Conservation (phyloP, 108 stramenopile genomes). For the Discostella pseudostelligera region DNA sequence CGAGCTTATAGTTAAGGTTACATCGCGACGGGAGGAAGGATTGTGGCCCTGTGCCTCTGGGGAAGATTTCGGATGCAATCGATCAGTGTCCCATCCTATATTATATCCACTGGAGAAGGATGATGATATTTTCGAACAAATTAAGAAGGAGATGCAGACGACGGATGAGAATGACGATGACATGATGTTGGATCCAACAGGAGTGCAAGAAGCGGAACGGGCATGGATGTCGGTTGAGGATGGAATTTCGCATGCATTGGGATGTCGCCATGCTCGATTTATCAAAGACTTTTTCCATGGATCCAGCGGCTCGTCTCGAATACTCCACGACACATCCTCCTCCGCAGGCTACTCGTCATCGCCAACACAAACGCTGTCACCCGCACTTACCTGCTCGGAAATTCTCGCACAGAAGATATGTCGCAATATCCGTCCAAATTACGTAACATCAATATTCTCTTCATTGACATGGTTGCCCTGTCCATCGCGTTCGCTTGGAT, state of each 20-base stretch:
- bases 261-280: constrained; percentile 31
- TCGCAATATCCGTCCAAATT: constrained; percentile 56
- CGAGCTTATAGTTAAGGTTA: constrained; percentile 64
- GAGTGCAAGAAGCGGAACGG: constrained; percentile 28
- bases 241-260: constrained; percentile 25
- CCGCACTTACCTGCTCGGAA: constrained; percentile 17
- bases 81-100: constrained; percentile 59
- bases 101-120: constrained; percentile 9
- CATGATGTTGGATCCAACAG: constrained; percentile 11
- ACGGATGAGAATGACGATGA: constrained; percentile 6
- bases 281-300: constrained; percentile 44
- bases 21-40: constrained; percentile 57
- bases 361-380: not conserved
- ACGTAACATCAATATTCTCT: constrained; percentile 67
- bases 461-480: constrained; percentile 74
- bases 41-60: constrained; percentile 64
- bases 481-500: constrained; percentile 76
- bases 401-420: constrained; percentile 60
- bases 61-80: constrained; percentile 68
- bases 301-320: too few species aligned
- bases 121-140: constrained; percentile 14
- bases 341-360: constrained; percentile 4
- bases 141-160: not conserved
- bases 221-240: constrained; percentile 46
- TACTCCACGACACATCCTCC: constrained; percentile 5